These are phyloP conservation scores for Trichoderma hamatum DNA, from an alignment of 2,329 filamentous ascomycete genomes.

Conservation along the genomic window DNA sequence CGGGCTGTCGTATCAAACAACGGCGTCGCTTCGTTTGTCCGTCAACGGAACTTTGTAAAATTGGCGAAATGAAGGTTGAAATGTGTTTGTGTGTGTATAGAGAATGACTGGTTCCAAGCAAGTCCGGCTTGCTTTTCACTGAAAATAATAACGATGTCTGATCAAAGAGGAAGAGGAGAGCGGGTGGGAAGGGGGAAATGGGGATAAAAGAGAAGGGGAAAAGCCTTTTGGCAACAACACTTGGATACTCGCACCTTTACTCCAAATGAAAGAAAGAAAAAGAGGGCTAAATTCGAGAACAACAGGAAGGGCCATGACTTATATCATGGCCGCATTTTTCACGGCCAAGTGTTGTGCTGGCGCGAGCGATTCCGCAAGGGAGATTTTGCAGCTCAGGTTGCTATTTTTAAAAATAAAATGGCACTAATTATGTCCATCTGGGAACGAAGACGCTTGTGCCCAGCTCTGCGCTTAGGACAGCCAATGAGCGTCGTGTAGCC, in stretches of 20 bases:
- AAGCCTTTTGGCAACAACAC: constrained; percentile 55
- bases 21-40: constrained; percentile 29
- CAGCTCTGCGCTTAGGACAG: constrained; percentile 50
- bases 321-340: constrained; percentile 56
- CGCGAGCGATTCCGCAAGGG: constrained; percentile 29
- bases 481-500: constrained; percentile 47
- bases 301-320: constrained; percentile 56
- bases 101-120: constrained; percentile 59
- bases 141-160: constrained; percentile 31
- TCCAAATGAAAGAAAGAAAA: constrained; percentile 44
- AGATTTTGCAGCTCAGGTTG: constrained; percentile 34
- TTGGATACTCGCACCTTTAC: constrained; percentile 53
- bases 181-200: constrained; percentile 34
- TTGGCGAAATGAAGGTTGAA: constrained; percentile 33
- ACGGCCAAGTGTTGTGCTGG: constrained; percentile 42
- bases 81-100: neutral
- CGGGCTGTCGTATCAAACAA: constrained; percentile 38
- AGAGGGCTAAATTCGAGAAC: constrained; percentile 45
- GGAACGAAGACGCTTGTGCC: constrained; percentile 33
- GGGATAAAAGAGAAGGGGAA: constrained; percentile 45
- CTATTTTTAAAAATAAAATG: constrained; percentile 44
- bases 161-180: constrained; percentile 35
- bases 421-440: constrained; percentile 33
- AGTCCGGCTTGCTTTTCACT: constrained; percentile 62
- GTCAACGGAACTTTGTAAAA: constrained; percentile 28